These are phyloP conservation scores for Tetradesmus lagerheimii DNA, from an alignment of 139 green algal genomes.

Conservation along the genomic window DNA sequence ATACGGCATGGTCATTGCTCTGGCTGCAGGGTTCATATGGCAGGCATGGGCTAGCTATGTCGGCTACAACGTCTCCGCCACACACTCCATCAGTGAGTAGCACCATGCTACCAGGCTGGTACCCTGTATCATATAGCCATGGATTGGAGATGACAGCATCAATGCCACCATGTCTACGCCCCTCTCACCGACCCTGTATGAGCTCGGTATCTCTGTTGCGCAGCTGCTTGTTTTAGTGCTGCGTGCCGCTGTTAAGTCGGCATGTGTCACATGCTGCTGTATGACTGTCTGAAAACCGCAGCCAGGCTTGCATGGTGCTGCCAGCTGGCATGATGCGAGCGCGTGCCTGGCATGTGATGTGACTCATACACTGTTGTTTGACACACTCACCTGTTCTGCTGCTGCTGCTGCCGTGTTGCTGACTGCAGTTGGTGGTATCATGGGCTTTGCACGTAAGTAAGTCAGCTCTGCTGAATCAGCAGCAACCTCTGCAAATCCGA, in stretches of 20 bases:
- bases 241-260: too few relatives aligned
- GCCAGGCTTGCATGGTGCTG: conserved; percentile 61
- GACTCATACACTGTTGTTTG: conserved; percentile 41
- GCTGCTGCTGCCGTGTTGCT: background rate
- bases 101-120: too few relatives aligned
- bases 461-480: background rate
- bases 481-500: too few relatives aligned
- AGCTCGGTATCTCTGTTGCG: too few relatives aligned
- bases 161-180: too few relatives aligned
- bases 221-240: too few relatives aligned
- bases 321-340: too few relatives aligned
- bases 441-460: conserved; percentile 56
- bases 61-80: conserved; percentile 34
- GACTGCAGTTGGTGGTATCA: conserved; percentile 55
- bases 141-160: too few relatives aligned
- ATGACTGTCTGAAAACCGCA: too few relatives aligned
- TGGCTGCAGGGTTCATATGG: conserved; percentile 16
- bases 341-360: conserved; percentile 73
- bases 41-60: conserved; percentile 17
- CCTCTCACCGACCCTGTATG: too few relatives aligned
- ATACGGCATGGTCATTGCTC: conserved; percentile 9
- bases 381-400: conserved; percentile 47
- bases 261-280: too few relatives aligned
- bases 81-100: conserved; percentile 43
- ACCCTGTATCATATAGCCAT: too few relatives aligned